These are phyloP conservation scores for Wickerhamiella occidentalis DNA, from an alignment of 805 yeast genomes.

Conservation along the genomic window DNA sequence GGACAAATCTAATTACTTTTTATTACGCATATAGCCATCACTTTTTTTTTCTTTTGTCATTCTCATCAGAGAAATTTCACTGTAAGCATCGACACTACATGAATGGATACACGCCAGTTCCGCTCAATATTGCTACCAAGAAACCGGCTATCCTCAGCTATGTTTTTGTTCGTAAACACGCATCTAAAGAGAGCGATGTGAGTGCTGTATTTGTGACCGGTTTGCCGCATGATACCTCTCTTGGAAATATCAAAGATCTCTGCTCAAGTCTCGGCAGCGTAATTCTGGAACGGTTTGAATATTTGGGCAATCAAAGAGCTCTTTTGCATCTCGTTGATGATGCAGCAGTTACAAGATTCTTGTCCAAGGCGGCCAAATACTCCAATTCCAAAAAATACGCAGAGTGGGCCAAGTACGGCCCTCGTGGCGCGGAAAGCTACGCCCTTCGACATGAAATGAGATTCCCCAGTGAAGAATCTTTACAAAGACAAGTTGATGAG, in stretches of 20 bases:
- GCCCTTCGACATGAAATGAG: conserved; percentile 28
- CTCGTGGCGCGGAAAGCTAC: conserved; percentile 30
- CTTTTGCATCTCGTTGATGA: conserved; percentile 64
- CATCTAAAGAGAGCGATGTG: conserved; percentile 31
- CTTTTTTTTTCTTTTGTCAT: not conserved
- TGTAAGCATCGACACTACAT: not conserved
- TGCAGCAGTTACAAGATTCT: conserved; percentile 50
- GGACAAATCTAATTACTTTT: no score
- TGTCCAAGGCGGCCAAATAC: conserved; percentile 46
- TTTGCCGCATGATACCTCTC: conserved; percentile 51
- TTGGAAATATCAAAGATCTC: conserved; percentile 42
- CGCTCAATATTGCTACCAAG: conserved; percentile 16
- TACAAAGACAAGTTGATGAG: conserved; percentile 46
- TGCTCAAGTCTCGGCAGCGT: conserved; percentile 40
- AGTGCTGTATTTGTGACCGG: conserved; percentile 61
- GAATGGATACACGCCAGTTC: conserved; percentile 18
- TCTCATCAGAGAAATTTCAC: not conserved
- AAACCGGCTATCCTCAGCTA: conserved; percentile 17
- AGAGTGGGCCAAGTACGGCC: conserved; percentile 32
- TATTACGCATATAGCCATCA: not conserved
- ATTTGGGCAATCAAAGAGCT: conserved; percentile 37
- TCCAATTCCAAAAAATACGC: conserved; percentile 17
- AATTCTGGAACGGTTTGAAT: conserved; percentile 26
- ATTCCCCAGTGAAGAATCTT: conserved; percentile 35
- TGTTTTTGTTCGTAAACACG: conserved; percentile 21